phyloP scores from a whole-genome alignment of 2,329 filamentous ascomycete genomes.

The Ophiosphaerella herpotricha region DNA sequence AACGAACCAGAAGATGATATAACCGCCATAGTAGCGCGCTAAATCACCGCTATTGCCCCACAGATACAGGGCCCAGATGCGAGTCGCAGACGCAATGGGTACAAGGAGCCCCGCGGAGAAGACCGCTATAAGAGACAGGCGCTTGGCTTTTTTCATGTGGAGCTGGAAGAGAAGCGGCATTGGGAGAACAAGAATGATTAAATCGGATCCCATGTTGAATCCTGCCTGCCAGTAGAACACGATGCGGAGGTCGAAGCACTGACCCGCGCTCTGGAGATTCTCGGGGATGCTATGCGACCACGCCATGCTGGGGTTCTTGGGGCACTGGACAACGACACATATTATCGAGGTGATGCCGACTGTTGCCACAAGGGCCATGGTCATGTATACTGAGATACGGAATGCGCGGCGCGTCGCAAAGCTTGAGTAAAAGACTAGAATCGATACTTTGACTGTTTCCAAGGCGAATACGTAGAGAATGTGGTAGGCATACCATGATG shows the following conservation, averaged over 20 bases:
- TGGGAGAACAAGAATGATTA: constrained; percentile 27
- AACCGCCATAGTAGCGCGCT: constrained; percentile 26
- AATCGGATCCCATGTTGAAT: constrained; percentile 30
- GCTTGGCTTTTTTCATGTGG: constrained; percentile 27
- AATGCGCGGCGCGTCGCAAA: constrained; percentile 29
- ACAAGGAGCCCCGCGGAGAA: constrained; percentile 29
- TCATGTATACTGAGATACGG: constrained; percentile 18
- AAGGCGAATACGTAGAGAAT: constrained; percentile 30
- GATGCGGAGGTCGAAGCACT: constrained; percentile 20
- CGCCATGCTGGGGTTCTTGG: constrained; percentile 15
- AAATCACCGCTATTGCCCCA: constrained; percentile 16
- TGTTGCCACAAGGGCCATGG: constrained; percentile 16
- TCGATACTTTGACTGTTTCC: constrained; percentile 31
- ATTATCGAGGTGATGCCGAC: constrained; percentile 19
- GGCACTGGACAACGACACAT: constrained; percentile 28
- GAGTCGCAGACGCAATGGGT: constrained; percentile 24
- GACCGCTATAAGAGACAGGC: constrained; percentile 23
- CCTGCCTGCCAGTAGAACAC: constrained; percentile 26
- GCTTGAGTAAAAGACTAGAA: constrained; percentile 31
- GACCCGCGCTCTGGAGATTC: constrained; percentile 1
- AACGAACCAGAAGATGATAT: constrained; percentile 26
- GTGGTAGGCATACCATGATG: constrained; percentile 33
- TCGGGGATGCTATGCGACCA: constrained; percentile 18
- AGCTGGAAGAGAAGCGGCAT: constrained; percentile 29
- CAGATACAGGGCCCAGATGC: constrained; percentile 22